Conservation (phyloP, 331 rosid genomes). For the Quercus lobata region DNA sequence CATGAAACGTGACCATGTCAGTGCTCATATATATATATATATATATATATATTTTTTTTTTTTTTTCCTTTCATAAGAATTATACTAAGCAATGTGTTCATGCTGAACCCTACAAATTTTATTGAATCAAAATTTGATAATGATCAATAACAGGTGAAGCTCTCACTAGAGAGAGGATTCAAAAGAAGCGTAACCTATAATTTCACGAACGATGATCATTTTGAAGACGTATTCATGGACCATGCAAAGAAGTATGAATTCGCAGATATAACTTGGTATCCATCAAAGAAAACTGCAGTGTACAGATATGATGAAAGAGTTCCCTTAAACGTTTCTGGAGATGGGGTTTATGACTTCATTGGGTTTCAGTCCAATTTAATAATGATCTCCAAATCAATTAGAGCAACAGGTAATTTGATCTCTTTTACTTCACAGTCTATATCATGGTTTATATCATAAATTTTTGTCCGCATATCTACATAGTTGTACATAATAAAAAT, state of each 20-base stretch:
- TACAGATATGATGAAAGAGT: conserved; percentile 72
- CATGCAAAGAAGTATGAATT: conserved; percentile 67
- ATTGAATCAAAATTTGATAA: background rate
- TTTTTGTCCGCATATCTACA: background rate
- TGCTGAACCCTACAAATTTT: background rate
- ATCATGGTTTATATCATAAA: too few species aligned
- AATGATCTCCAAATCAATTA: conserved; percentile 10
- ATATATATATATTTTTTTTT: too few species aligned
- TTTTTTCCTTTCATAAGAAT: too few species aligned
- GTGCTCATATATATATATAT: too few species aligned
- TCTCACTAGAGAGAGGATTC: conserved; percentile 54
- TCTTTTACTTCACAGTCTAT: background rate
- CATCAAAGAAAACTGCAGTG: conserved; percentile 49
- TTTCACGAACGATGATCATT: conserved; percentile 35
- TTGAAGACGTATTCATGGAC: conserved; percentile 40
- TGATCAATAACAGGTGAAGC: conserved; percentile 41
- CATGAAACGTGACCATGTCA: too few species aligned
- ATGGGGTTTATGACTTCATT: conserved; percentile 53
- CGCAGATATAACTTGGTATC: conserved; percentile 77
- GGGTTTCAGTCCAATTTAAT: conserved; percentile 61
- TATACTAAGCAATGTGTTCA: too few species aligned
- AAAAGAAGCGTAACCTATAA: conserved; percentile 60
- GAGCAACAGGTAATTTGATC: conserved; percentile 37
- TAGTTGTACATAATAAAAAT: background rate
- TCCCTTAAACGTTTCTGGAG: conserved; percentile 41